Percentiles rank a stretch among this genome's conserved stretches.
These are phyloP conservation scores for Dalbergia oliveri DNA, from an alignment of 306 rosid species.

Conservation along the genomic window DNA sequence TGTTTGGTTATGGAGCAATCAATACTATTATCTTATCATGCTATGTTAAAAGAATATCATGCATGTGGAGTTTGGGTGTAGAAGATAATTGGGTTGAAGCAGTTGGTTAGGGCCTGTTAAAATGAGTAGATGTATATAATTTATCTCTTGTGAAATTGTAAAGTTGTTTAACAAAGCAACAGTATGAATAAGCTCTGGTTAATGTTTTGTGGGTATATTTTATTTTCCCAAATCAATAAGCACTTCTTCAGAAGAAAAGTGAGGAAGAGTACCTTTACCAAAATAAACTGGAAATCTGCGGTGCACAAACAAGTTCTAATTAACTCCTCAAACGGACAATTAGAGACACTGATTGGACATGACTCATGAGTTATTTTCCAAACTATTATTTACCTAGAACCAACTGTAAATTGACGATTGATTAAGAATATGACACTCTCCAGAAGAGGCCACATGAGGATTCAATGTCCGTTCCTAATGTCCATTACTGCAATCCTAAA, in stretches of 20 bases:
- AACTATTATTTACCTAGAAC: background rate
- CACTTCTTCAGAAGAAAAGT: slow-evolving; percentile 10
- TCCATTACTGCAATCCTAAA: slow-evolving; percentile 17
- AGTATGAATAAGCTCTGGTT: slow-evolving; percentile 24
- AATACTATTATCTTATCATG: slow-evolving; percentile 12
- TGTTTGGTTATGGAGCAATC: slow-evolving; percentile 38
- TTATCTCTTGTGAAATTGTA: slow-evolving; percentile 26
- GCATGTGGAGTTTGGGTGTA: slow-evolving; percentile 53
- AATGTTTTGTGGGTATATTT: slow-evolving; percentile 22
- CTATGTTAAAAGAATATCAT: slow-evolving; percentile 28
- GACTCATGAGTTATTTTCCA: background rate
- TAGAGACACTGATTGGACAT: background rate
- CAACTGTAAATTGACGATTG: background rate
- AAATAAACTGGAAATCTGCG: slow-evolving; percentile 7
- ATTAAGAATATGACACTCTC: background rate
- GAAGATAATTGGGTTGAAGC: slow-evolving; percentile 20
- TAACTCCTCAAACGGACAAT: background rate
- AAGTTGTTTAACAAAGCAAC: slow-evolving; percentile 30
- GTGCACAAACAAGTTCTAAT: background rate
- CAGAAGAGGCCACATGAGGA: background rate
- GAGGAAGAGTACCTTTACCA: background rate
- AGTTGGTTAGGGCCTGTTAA: slow-evolving; percentile 30
- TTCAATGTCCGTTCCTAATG: background rate
- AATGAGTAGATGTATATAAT: slow-evolving; percentile 42
- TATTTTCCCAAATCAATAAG: slow-evolving; percentile 5